These are phyloP conservation scores for Nevesoporus exiguus DNA, from an alignment of 768 basidiomycete species.

Conservation along the genomic window DNA sequence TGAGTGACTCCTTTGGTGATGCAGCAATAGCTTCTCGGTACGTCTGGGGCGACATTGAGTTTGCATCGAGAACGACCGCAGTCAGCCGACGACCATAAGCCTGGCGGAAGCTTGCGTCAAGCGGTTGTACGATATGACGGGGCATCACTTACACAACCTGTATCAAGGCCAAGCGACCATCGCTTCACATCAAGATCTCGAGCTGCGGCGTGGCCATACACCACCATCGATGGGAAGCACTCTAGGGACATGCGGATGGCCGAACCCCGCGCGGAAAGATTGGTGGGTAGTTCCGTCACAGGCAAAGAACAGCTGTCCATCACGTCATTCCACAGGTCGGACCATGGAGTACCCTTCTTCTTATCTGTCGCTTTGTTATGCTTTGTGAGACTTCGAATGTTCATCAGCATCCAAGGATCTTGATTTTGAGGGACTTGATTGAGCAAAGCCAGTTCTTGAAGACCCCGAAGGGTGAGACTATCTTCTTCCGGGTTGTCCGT, in stretches of 20 bases:
- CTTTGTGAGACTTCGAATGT: conserved; percentile 37
- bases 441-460: conserved; percentile 71
- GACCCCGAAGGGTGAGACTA: conserved; percentile 38
- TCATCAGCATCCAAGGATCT: conserved; percentile 67
- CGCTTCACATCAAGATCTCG: conserved; percentile 78
- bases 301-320: conserved; percentile 54
- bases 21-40: conserved; percentile 15
- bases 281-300: background rate
- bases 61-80: conserved; percentile 57
- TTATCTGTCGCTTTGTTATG: conserved; percentile 31
- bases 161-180: conserved; percentile 84
- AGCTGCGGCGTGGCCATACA: conserved; percentile 85
- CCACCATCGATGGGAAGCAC: conserved; percentile 71
- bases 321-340: conserved; percentile 66
- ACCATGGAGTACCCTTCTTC: conserved; percentile 65
- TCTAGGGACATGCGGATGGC: conserved; percentile 36
- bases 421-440: conserved; percentile 69
- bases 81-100: conserved; percentile 61
- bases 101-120: conserved; percentile 24
- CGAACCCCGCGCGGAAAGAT: background rate
- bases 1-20: conserved; percentile 19
- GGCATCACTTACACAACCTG: conserved; percentile 68
- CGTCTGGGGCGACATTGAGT: conserved; percentile 14
- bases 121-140: background rate
- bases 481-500: conserved; percentile 26